These are phyloP conservation scores for Fusarium guadeloupense DNA, from an alignment of 2,329 filamentous ascomycete species.

Conservation along the genomic window DNA sequence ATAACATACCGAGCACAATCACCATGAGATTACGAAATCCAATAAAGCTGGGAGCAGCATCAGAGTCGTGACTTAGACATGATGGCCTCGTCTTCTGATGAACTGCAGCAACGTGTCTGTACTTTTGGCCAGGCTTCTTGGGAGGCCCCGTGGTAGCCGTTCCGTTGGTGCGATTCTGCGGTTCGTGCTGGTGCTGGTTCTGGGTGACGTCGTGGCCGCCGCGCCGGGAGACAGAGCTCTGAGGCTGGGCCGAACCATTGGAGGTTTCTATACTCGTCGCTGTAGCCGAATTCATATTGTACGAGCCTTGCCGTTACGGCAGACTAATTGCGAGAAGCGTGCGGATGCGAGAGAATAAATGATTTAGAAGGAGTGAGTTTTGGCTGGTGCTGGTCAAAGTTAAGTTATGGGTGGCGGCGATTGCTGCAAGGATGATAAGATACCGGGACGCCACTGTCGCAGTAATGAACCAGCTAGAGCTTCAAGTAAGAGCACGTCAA, in stretches of 20 bases:
- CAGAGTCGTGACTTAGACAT: slow-evolving; percentile 85
- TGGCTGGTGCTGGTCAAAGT: slow-evolving; percentile 16
- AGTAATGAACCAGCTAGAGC: slow-evolving; percentile 28
- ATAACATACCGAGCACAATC: slow-evolving; percentile 77
- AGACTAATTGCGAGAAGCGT: slow-evolving; percentile 14
- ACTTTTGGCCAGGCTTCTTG: slow-evolving; percentile 62
- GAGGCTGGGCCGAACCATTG: slow-evolving; percentile 35
- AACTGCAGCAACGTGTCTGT: slow-evolving; percentile 90
- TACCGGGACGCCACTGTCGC: slow-evolving; percentile 28
- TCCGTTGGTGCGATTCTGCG: slow-evolving; percentile 33
- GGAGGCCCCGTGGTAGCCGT: slow-evolving; percentile 37
- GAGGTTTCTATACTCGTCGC: slow-evolving; percentile 48
- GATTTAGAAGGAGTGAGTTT: not conserved
- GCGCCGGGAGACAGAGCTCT: slow-evolving; percentile 41
- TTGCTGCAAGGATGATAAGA: slow-evolving; percentile 33
- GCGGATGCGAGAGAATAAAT: not conserved
- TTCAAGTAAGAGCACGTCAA: slow-evolving; percentile 28
- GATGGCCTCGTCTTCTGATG: slow-evolving; percentile 79
- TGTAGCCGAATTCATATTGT: slow-evolving; percentile 55
- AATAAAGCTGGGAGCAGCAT: slow-evolving; percentile 80
- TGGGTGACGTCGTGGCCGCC: slow-evolving; percentile 42
- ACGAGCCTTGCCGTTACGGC: slow-evolving; percentile 24
- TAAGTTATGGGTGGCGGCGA: slow-evolving; percentile 28
- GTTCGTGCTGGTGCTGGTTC: slow-evolving; percentile 40
- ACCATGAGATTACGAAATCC: slow-evolving; percentile 98